Evolutionary conservation across 805 yeast genomes (phyloP), one percentile per base, ranked within the genome.

Genomic region (Lipomyces yamadae): DNA sequence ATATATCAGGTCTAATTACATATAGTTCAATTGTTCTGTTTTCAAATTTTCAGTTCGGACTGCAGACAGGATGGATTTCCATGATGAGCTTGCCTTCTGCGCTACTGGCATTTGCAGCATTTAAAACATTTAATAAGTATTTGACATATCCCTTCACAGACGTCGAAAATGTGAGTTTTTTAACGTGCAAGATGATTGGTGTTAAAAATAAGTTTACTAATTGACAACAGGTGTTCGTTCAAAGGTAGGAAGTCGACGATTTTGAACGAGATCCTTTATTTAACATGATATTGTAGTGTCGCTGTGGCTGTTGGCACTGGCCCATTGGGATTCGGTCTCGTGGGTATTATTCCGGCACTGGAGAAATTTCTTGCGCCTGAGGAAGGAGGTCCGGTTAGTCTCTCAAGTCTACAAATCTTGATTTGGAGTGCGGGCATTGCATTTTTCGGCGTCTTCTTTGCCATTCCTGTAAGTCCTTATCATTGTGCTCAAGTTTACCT

Each of bases 1-100:
- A 42, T 13, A 8, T 42, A n/a, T 32, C 42, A 11, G 24, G 24
- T 24, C 55, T 55, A 35, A 18, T 34, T 50, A 4, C 35, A 34
- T 13, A 13, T 45, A 72, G 74, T 0, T 85, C 97, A 0, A 79
- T 94, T 34, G 93, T 95, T 39, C 81, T 95, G 33, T 81, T 92
- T 18, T 91, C 97, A 3, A 94, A 94, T 77, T 95, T 95, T 79
- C 98, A 94, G 76, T 94, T 94, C 76, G 99, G 98, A 0, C 81
- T 94, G 29, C 99, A 94, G 76, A 94, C 98, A 11, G 99, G 99
- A 1, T 94, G 99, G 99, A 97, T 95, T 4, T 92, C 97, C 10
- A 94, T 94, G 99, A 95, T 94, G 99, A 90, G 97, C 30, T 81
- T 94, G 63, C 98, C 99, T 0, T 89, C 97, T 3, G 97, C 98